phyloP scores from a whole-genome alignment of 108 stramenopile genomes.

The Epithemia pelagica region DNA sequence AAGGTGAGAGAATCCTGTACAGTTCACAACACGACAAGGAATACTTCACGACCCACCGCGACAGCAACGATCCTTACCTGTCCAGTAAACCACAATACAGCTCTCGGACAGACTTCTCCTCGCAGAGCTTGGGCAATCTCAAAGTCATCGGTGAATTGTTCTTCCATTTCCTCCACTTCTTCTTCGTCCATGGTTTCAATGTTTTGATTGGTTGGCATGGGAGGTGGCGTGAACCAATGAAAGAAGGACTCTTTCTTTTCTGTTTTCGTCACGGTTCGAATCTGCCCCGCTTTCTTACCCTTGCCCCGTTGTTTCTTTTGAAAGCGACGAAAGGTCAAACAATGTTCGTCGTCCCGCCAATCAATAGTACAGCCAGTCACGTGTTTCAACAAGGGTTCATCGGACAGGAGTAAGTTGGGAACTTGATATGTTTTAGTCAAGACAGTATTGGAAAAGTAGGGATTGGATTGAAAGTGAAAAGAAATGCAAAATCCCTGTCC shows the following conservation, averaged over 20 bases:
- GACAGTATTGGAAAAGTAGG: slow-evolving; percentile 79
- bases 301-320: slow-evolving; percentile 87
- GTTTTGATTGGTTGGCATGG: slow-evolving; percentile 26
- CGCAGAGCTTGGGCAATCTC: slow-evolving; percentile 88
- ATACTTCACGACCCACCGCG: too few relatives aligned
- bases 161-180: slow-evolving; percentile 70
- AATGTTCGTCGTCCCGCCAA: slow-evolving; percentile 59
- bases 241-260: slow-evolving; percentile 86
- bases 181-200: slow-evolving; percentile 74
- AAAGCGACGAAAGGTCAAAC: slow-evolving; percentile 43
- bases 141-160: slow-evolving; percentile 84
- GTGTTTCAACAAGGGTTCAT: slow-evolving; percentile 87
- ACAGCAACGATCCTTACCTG: too few relatives aligned
- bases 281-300: slow-evolving; percentile 71
- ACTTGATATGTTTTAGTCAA: slow-evolving; percentile 87
- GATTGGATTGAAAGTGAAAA: slow-evolving; percentile 84
- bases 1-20: too few relatives aligned
- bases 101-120: slow-evolving; percentile 82
- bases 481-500: slow-evolving; percentile 78
- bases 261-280: slow-evolving; percentile 63
- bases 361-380: slow-evolving; percentile 75
- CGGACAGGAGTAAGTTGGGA: slow-evolving; percentile 84
- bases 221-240: slow-evolving; percentile 81
- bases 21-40: too few relatives aligned
- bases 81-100: slow-evolving; percentile 90